A percentile compares a stretch with the other conserved stretches of the same genome.
Conservation (phyloP, 495 filamentous ascomycete genomes). For the Neurospora pannonica region DNA sequence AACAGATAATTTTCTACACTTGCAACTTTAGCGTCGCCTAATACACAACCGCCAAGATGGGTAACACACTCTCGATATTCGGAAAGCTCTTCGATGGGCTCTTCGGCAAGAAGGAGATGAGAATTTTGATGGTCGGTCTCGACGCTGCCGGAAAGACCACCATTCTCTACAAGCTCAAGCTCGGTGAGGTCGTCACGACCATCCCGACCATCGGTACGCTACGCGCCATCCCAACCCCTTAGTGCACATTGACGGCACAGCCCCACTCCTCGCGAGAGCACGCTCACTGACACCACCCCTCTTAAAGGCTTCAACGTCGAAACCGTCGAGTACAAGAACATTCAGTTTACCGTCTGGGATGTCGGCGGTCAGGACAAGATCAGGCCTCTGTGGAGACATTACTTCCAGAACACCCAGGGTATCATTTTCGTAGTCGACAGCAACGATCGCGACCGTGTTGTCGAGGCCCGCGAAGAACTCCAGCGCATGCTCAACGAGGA, state of each 20-base stretch:
- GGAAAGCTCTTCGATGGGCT: constrained; percentile 70
- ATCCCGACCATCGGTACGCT: constrained; percentile 97
- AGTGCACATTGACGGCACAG: neutral
- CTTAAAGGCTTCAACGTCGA: constrained; percentile 94
- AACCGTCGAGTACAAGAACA: constrained; percentile 99
- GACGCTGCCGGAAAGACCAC: constrained; percentile 99
- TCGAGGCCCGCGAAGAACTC: constrained; percentile 97
- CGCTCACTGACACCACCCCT: constrained; percentile 18
- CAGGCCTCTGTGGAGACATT: constrained; percentile 97
- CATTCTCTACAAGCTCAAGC: constrained; percentile 99
- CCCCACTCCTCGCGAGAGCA: neutral
- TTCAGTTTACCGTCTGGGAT: constrained; percentile 99
- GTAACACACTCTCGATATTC: constrained; percentile 13
- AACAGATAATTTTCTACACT: constrained; percentile 5
- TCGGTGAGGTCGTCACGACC: constrained; percentile 99
- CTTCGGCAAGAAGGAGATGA: constrained; percentile 99
- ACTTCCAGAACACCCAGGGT: constrained; percentile 99
- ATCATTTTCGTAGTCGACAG: constrained; percentile 99
- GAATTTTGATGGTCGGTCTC: constrained; percentile 98
- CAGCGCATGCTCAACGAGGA: constrained; percentile 99
- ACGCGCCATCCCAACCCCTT: constrained; percentile 1
- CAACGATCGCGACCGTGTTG: constrained; percentile 99
- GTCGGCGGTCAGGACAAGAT: constrained; percentile 99
- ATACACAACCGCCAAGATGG: constrained; percentile 22
- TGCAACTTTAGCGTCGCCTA: constrained; percentile 9